phyloP scores from a whole-genome alignment of 257 asterid genomes.

The Datura wrightii region DNA sequence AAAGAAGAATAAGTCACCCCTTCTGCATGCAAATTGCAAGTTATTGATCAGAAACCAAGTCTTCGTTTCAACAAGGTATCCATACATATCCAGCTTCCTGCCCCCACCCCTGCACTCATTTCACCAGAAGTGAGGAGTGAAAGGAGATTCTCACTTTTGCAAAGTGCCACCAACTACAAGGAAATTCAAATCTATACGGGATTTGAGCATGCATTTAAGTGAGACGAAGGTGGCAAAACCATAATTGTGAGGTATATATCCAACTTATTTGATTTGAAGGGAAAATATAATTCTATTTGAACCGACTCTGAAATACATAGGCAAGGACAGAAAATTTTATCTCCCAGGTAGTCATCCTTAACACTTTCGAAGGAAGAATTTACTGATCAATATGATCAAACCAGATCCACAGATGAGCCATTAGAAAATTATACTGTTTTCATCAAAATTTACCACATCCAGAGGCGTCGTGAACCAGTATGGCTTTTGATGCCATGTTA shows the following conservation, averaged over 20 bases:
- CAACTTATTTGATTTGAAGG: neutral
- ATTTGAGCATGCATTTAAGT: neutral
- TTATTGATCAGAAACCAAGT: neutral
- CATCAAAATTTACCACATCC: neutral
- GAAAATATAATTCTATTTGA: neutral
- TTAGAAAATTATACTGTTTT: neutral
- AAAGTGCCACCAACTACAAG: neutral
- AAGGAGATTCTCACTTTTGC: neutral
- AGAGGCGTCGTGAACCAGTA: neutral
- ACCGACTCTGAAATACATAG: neutral
- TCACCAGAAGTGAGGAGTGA: neutral
- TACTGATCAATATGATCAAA: constrained; percentile 1
- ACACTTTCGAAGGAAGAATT: neutral
- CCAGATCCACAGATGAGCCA: neutral
- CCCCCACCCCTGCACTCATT: neutral
- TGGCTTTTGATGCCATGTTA: neutral
- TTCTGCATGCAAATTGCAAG: neutral
- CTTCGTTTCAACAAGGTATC: neutral
- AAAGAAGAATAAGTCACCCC: neutral
- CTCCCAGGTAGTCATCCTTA: neutral
- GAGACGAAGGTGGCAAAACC: neutral
- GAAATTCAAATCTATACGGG: neutral
- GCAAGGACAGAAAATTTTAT: neutral
- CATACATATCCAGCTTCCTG: neutral
- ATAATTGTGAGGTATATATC: neutral